Evolutionary conservation across 2,329 filamentous ascomycete species (phyloP).

Genomic region (Rutstroemia sydowiana): DNA sequence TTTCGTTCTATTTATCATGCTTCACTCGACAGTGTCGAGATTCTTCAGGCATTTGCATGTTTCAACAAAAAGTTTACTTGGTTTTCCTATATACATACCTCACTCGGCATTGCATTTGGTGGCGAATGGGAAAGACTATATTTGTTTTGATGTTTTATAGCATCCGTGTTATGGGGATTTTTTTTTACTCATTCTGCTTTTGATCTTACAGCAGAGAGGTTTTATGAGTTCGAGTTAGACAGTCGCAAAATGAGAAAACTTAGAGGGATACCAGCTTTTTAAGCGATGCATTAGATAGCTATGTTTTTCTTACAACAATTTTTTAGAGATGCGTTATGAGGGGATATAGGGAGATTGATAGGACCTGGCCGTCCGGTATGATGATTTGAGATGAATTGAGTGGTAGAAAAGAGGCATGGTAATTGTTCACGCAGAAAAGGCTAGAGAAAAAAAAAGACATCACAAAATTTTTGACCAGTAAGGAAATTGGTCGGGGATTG

Average conservation of each 20-base stretch:
- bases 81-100: neutral
- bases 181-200: neutral
- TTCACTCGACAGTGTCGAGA: conserved; percentile 4
- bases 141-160: neutral
- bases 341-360: neutral
- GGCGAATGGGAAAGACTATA: neutral
- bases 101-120: conserved; percentile 5
- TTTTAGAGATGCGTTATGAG: conserved; percentile 7
- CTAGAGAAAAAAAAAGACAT: neutral
- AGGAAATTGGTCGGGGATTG: neutral
- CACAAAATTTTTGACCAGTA: neutral
- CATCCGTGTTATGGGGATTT: neutral
- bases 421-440: conserved; percentile 8
- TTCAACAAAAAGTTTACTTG: conserved; percentile 9
- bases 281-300: conserved; percentile 5
- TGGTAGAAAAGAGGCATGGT: conserved; percentile 3
- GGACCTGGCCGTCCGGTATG: conserved; percentile 4
- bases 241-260: conserved; percentile 1
- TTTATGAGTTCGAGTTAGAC: neutral
- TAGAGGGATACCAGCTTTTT: conserved; percentile 8
- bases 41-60: neutral
- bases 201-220: neutral
- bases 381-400: conserved; percentile 7
- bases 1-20: conserved; percentile 3
- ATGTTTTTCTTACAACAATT: conserved; percentile 3